Conservation (phyloP, 495 filamentous ascomycete species). For the Wilcoxina mikolae region DNA sequence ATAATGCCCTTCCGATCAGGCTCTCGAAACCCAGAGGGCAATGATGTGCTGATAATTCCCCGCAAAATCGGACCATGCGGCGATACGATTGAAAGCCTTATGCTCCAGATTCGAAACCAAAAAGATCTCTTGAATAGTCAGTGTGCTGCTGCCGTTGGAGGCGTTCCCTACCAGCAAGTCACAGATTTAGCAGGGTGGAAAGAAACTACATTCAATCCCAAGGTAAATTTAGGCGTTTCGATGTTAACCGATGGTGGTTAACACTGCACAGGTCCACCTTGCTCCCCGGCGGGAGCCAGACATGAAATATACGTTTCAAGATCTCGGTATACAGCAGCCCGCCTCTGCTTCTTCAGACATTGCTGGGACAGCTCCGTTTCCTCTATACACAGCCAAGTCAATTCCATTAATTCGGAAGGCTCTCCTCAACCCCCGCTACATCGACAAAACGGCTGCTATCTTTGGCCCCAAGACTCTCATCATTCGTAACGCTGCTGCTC, state of each 20-base stretch:
- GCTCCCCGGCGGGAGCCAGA: neutral
- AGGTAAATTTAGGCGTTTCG: neutral
- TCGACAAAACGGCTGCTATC: conserved; percentile 7
- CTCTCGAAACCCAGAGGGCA: too few relatives aligned
- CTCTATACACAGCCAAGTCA: conserved; percentile 2
- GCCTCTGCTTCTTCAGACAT: conserved; percentile 6
- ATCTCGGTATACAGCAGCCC: conserved; percentile 4
- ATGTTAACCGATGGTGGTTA: neutral
- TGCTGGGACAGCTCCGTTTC: conserved; percentile 10
- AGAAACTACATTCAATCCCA: neutral
- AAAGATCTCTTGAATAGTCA: neutral
- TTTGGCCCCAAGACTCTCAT: conserved; percentile 24
- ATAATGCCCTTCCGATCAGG: too few relatives aligned
- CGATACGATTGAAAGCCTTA: neutral
- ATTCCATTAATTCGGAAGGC: conserved; percentile 14
- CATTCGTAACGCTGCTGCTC: conserved; percentile 25
- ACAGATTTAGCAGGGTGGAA: neutral
- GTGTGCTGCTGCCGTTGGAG: neutral
- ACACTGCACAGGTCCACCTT: neutral
- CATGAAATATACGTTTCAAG: conserved; percentile 5
- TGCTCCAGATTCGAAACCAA: neutral
- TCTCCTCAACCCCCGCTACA: conserved; percentile 8
- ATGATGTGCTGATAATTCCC: too few relatives aligned
- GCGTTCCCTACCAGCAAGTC: neutral
- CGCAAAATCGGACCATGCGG: neutral